Base-by-base conservation (phyloP, 352 stramenopile species). In the Thraustochytrium striatum region DNA sequence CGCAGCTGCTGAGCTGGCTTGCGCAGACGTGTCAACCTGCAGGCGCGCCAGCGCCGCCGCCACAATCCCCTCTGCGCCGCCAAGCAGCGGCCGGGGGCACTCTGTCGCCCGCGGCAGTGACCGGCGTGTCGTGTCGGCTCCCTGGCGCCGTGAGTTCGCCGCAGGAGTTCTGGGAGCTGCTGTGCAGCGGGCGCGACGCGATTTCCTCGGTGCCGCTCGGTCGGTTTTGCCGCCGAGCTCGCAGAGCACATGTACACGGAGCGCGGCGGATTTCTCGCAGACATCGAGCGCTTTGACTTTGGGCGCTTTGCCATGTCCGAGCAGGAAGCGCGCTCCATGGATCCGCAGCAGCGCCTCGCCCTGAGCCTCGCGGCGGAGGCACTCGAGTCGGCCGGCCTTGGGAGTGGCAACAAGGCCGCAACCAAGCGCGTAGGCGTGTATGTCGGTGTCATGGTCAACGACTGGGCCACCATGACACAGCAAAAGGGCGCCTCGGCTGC, bases 61-160 rank as follows among this genome's bases (percentile, higher is more conserved):
- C 36, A 19, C 38, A 13, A 25, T n/a, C 5, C 8, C 3, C 11
- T 35, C 25, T 70, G 47, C 5, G 3, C 30, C 28, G 47, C 33
- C 35, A 39, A 47, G 32, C 21, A 82, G 44, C 36, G n/a, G 33
- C 35, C 32, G 39, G 81, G 25, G 50, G 72, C 39, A 25, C 57
- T 39, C 36, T 72, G 35, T 39, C n/a, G 36, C 28, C 25, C 57
- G 43, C 36, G 44, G 78, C 73, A 16, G 82, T 87, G 25, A 65
- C 84, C 21, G 84, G 85, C 28, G 82, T 85, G 5, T 72, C 72
- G 25, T 87, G 85, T 68, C 61, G 82, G 25, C 84, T 86, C 41
- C 85, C 85, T 3, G 84, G 84, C 35, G 79, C 50, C 2, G 78
- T 69, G 32, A 68, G 85, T 62, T 79, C 70, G 61, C 82, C 85